Base-by-base conservation (phyloP, 2,329 filamentous ascomycete genomes). In the Penicillium sp. region DNA sequence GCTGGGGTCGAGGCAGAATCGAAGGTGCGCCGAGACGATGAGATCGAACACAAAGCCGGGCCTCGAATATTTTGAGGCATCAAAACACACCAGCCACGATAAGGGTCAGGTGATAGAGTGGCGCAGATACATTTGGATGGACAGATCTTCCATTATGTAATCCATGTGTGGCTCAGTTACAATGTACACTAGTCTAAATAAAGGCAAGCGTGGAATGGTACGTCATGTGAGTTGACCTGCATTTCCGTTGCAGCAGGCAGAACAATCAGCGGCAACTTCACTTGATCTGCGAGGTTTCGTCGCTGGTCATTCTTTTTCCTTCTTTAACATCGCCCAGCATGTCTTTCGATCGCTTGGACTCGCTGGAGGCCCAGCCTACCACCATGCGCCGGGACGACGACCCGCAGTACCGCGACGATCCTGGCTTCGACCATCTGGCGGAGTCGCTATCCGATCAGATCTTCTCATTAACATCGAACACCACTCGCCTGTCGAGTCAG, bases 271-370 rank as follows among this genome's bases (percentile, higher is more conserved):
- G 63, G 55, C 60, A 63, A 60, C 57, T 43, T 43, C 55, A 43
- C 42, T 53, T 45, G 10, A 50, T 27, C 26, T 54, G 25, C 37
- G 25, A 51, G 43, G 48, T 35, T 58, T 43, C 46, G 49, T 59
- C 31, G 29, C 19, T 43, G 49, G 27, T 55, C 53, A 49, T 35
- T 47, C 31, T 47, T 53, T 49, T 3, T n/a, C 8, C 10, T 19
- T 23, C 25, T 21, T 21, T 9, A 43, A 47, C 31, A 26, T 27
- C 11, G 8, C 5, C 39, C 26, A 48, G 60, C 61, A 98, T 98
- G 93, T 96, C 93, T 19, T 98, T 95, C 78, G 90, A 96, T 74
- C 90, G 91, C 67, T 84, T 95, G 62, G 90, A 90, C 55, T 89
- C 86, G 60, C 83, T 97, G 65, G 93, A 98, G 80, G 87, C 93